Evolutionary conservation across 371 early-diverging fungal species (phyloP), one percentile per base, ranked within the genome.

Genomic region (Mortierella sp.): DNA sequence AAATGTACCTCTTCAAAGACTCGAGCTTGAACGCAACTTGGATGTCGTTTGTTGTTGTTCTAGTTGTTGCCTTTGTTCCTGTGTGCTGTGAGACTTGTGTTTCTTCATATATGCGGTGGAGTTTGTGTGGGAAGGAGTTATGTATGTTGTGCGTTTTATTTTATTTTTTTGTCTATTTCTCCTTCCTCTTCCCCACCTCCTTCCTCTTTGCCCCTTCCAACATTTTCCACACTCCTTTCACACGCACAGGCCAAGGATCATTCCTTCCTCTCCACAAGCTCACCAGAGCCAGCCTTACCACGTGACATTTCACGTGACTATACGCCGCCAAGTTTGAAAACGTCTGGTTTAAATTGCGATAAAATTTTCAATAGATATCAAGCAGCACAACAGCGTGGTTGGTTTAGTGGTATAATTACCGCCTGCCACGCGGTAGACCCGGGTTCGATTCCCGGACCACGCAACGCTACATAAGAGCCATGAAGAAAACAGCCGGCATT

Each of bases 361-460:
- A 0, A 21, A 64, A 64, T 5, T 37, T 0, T 5, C 0, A 6
- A 53, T 9, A 0, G 9, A 24, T 9, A 72, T 72, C 34, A 50
- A 44, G 48, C 11, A 43, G 43, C 70, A 37, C 24, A 9, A 31
- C 24, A 72, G 72, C 72, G 72, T 72, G 72, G 72, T 72, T 72
- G 72, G 73, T 51, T 71, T 48, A 70, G 70, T 70, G 70, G 71
- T 71, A 73, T 73, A 73, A 73, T 73, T 75, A 75, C 76, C 76
- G 76, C 76, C 67, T 77, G 77, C 57, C 77, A 77, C 53, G 72
- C 72, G 72, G 77, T 77, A 76, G 71, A 76, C 77, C 77, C 77
- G 77, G 77, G 77, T 76, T 76, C 77, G 77, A 76, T 76, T 76
- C 77, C 77, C 77, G 77, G 77, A 76, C 77, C 77, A 76, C 77